A percentile compares a stretch with the other conserved stretches of the same genome.
Conservation (phyloP, 495 filamentous ascomycete genomes). For the Neurospora hispaniola region DNA sequence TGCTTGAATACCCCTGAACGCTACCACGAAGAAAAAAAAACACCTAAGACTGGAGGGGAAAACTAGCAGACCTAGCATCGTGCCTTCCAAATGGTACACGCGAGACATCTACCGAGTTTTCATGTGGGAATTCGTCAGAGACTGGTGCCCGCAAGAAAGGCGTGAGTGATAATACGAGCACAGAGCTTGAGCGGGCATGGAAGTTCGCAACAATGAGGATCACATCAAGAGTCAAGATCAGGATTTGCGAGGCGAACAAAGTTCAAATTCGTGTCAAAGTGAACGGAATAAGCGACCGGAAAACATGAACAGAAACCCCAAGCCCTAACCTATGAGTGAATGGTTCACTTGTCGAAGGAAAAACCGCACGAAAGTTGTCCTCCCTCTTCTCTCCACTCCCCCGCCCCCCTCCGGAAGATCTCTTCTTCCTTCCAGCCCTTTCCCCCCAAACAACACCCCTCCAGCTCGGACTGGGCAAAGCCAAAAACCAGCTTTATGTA, state of each 20-base stretch:
- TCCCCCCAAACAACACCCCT: background rate
- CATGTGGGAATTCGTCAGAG: background rate
- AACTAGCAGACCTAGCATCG: too few species aligned
- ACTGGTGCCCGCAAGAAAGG: background rate
- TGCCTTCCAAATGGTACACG: too few species aligned
- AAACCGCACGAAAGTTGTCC: background rate
- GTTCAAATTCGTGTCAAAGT: too few species aligned
- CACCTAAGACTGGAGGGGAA: too few species aligned
- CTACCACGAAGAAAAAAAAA: too few species aligned
- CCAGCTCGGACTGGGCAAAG: background rate
- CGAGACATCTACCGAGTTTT: too few species aligned
- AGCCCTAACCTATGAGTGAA: too few species aligned
- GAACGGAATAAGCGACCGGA: too few species aligned
- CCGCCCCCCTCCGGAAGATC: background rate
- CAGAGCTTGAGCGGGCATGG: background rate
- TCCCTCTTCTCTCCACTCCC: background rate
- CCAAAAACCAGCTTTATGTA: background rate
- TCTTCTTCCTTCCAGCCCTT: background rate
- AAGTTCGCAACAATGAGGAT: background rate
- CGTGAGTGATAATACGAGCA: background rate
- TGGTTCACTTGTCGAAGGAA: background rate
- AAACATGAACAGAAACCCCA: too few species aligned
- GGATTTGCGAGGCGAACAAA: too few species aligned
- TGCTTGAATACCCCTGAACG: too few species aligned
- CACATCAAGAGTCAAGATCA: background rate